A percentile compares a stretch with the other conserved stretches of the same genome.
Conservation (phyloP, 305 asterid genomes). For the Fraxinus greggii region DNA sequence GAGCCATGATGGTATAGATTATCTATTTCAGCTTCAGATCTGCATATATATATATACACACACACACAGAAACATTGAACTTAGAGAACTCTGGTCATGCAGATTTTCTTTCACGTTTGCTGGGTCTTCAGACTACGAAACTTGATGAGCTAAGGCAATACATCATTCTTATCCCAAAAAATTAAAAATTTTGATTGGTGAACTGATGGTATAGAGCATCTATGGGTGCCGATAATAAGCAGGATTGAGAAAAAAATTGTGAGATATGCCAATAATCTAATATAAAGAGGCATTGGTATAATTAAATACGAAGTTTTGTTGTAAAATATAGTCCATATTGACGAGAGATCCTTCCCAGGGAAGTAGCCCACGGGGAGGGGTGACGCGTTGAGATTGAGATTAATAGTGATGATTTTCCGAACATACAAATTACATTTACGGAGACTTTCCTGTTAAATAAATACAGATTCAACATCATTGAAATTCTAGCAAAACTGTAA, state of each 20-base stretch:
- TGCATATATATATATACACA: neutral
- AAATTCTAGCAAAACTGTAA: neutral
- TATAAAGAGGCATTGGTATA: neutral
- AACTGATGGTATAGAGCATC: neutral
- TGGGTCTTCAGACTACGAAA: neutral
- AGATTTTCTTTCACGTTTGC: neutral
- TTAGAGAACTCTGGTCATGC: neutral
- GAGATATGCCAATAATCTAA: neutral
- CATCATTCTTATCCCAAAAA: conserved; percentile 20
- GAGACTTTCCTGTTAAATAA: neutral
- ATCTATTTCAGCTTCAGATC: neutral
- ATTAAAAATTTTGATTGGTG: neutral
- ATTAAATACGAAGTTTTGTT: neutral
- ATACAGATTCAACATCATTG: neutral
- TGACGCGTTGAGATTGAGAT: neutral
- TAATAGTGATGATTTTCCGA: too few relatives aligned
- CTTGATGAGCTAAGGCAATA: conserved; percentile 29
- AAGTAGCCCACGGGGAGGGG: neutral
- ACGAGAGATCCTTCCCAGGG: neutral
- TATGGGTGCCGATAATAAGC: neutral
- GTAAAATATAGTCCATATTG: neutral
- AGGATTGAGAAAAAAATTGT: neutral
- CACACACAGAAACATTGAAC: neutral
- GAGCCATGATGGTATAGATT: conserved; percentile 36
- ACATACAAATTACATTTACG: too few relatives aligned